Evolutionary conservation across 371 early-diverging fungal species (phyloP).

Genomic region (Mucor mucedo): DNA sequence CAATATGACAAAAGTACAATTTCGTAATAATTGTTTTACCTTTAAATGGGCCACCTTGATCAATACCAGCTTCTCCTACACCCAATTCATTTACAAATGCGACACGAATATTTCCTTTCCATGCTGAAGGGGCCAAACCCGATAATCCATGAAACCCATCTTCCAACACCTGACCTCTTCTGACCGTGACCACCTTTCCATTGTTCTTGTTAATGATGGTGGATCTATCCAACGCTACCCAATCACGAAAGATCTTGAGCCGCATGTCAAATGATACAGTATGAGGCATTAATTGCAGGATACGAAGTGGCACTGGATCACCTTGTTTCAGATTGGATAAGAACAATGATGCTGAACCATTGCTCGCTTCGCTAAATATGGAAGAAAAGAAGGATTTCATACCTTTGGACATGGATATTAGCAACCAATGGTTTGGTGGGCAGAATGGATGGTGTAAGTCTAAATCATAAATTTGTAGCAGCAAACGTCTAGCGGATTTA

Average conservation of each 20-base stretch:
- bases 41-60: slow-evolving; percentile 94
- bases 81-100: slow-evolving; percentile 79
- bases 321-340: slow-evolving; percentile 49
- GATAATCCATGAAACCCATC: slow-evolving; percentile 77
- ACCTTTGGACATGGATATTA: slow-evolving; percentile 45
- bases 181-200: slow-evolving; percentile 58
- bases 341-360: slow-evolving; percentile 19
- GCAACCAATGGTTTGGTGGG: slow-evolving; percentile 75
- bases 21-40: slow-evolving; percentile 25
- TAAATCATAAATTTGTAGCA: slow-evolving; percentile 79
- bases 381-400: slow-evolving; percentile 35
- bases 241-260: slow-evolving; percentile 79
- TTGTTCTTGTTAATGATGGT: neutral
- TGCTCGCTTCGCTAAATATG: slow-evolving; percentile 15
- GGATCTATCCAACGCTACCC: slow-evolving; percentile 63
- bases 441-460: slow-evolving; percentile 77
- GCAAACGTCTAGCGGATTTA: slow-evolving; percentile 64
- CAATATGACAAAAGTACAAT: too few species aligned
- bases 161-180: slow-evolving; percentile 76
- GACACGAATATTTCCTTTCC: slow-evolving; percentile 80
- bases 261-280: slow-evolving; percentile 84
- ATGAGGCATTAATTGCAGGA: slow-evolving; percentile 82
- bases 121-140: slow-evolving; percentile 54
- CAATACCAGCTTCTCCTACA: slow-evolving; percentile 86
- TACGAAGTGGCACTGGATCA: slow-evolving; percentile 64